Base-by-base conservation (phyloP, 768 basidiomycete genomes). In the Leccinum boreale region DNA sequence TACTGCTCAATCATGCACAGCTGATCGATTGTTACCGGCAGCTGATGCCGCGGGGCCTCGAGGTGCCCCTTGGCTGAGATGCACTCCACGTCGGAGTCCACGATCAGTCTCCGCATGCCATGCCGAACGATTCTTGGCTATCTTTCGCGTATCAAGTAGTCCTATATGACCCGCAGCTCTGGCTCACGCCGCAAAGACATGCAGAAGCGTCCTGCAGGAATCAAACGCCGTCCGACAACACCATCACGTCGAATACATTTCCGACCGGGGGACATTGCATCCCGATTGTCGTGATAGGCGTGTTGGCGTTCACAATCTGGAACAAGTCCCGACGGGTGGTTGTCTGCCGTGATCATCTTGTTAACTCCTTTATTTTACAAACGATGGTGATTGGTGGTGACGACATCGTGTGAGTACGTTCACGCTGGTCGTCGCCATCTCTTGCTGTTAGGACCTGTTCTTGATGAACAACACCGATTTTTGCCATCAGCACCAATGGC, bases 301-400 rank as follows among this genome's bases (percentile, higher is more conserved):
- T 33, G 11, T 44, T 9, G n/a, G 42, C 15, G 33, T 45, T 8
- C 15, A 31, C 39, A 8, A 14, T 23, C 45, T 39, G 33, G 48
- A 31, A 35, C 21, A 35, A 10, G 42, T 7, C 15, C 15, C 39
- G 21, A 33, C 12, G 1, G n/a, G 17, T 9, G 21, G 8, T 8
- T 24, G 36, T n/a, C 19, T 44, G 3, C 19, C 14, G 1, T 10
- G 17, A 48, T 56, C 45, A 35, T 23, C 26, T 17, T 36, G 0
- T 19, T 51, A 49, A 46, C 50, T 28, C 8, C 54, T 47, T 58
- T 58, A 48, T 53, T 28, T 35, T 49, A 35, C 39, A 21, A 31
- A 36, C 5, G 51, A 50, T 28, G 19, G 33, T 9, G 28, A n/a
- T 21, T 12, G 19, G 19, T 44, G 39, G 36, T 53, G 42, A 42